phyloP scores from a whole-genome alignment of 768 basidiomycete genomes.

The Kwoniella bestiolae region DNA sequence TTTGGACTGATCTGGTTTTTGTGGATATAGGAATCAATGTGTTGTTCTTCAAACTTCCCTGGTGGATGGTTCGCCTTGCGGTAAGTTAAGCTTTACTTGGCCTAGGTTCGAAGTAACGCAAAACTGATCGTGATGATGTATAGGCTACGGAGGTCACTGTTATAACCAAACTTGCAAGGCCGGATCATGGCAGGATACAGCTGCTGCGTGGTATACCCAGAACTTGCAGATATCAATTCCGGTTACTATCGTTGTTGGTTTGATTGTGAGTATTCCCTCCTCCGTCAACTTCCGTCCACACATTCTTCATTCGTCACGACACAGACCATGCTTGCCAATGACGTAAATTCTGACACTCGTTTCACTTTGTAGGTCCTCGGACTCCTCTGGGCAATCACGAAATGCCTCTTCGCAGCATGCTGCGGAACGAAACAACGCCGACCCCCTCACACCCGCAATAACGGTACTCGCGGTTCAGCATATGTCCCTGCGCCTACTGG shows the following conservation, averaged over 20 bases:
- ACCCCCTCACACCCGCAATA: slow-evolving; percentile 6
- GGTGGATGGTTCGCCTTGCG: slow-evolving; percentile 82
- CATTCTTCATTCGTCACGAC: neutral
- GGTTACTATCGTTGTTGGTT: slow-evolving; percentile 50
- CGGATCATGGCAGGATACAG: slow-evolving; percentile 66
- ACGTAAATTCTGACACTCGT: neutral
- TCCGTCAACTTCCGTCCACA: neutral
- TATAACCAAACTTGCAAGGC: slow-evolving; percentile 66
- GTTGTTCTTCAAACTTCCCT: slow-evolving; percentile 71
- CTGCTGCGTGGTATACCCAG: slow-evolving; percentile 73
- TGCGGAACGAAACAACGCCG: slow-evolving; percentile 5
- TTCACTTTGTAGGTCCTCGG: slow-evolving; percentile 33
- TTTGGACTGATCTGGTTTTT: slow-evolving; percentile 2
- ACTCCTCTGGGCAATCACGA: slow-evolving; percentile 39
- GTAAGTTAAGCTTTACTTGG: slow-evolving; percentile 60
- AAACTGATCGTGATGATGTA: slow-evolving; percentile 1
- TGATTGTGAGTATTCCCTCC: slow-evolving; percentile 54
- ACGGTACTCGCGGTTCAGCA: slow-evolving; percentile 5
- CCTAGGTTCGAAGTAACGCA: slow-evolving; percentile 15
- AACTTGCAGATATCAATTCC: slow-evolving; percentile 64
- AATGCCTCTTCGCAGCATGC: slow-evolving; percentile 42
- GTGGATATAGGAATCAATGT: slow-evolving; percentile 63
- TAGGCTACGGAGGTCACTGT: slow-evolving; percentile 76
- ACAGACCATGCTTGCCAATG: no score
- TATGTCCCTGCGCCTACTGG: slow-evolving; percentile 12